Evolutionary conservation across 2,329 filamentous ascomycete genomes (phyloP), one percentile per base, ranked within the genome.

Genomic region (Tolypocladium amazonense): DNA sequence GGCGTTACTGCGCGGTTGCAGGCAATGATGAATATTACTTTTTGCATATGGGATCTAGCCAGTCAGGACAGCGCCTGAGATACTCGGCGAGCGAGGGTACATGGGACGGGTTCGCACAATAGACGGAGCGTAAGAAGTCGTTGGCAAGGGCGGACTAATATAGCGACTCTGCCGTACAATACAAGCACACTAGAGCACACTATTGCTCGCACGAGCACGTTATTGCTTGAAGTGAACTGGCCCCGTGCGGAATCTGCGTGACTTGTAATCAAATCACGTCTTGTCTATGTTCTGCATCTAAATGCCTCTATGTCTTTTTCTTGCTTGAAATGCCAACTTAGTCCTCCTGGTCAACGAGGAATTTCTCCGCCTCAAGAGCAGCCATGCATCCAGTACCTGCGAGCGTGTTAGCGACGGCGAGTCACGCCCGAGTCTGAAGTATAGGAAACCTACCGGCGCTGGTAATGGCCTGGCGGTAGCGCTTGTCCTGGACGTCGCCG

Each of bases 401-500:
- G 15, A 38, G 14, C n/a, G 4, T 3, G 47, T 56, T 27, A 54
- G 50, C 50, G 18, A 33, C 50, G 5, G 11, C 50, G 33, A 23
- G 20, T 23, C 2, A 53, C 37, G 3, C 2, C 38, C 30, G 27
- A 23, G 47, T 20, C 12, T 37, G 39, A 57, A 50, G 25, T 59
- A n/a, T 39, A 27, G 23, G 23, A 27, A 30, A 37, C 47, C 11
- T 80, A 92, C 91, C 93, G 68, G 94, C 94, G 77, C 92, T 97
- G 65, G 94, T 99, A 66, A 99, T 95, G 55, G 94, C 94, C 79
- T 99, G 94, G 73, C 94, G 86, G 76, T 99, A 99, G 72, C 88
- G 86, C 87, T 97, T 99, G 74, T 99, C 95, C 80, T 99, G 94
- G 12, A 99, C 95, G 72, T 99, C 94, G 64, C 94, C 94, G 12